phyloP scores from a whole-genome alignment of 139 green algal species.

The Tetradesmus lagerheimii region DNA sequence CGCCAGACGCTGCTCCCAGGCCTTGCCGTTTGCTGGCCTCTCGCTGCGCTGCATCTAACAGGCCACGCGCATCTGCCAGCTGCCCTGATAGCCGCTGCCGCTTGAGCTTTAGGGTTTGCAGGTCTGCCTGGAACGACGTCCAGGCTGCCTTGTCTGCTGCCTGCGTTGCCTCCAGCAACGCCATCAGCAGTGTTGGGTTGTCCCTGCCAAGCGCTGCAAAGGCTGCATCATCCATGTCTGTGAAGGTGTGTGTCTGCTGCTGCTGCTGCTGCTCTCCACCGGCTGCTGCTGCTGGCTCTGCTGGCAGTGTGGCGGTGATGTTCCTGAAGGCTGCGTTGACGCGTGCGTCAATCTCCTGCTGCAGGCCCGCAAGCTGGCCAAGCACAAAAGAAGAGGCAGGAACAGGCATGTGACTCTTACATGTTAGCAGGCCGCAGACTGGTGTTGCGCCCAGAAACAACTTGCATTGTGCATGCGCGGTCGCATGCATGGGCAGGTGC shows the following conservation, averaged over 20 bases:
- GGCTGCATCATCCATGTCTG: slow-evolving; percentile 27
- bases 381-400: neutral
- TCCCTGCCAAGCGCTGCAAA: slow-evolving; percentile 34
- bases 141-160: slow-evolving; percentile 58
- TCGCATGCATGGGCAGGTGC: too few relatives aligned
- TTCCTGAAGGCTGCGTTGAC: neutral
- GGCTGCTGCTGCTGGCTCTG: neutral
- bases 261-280: slow-evolving; percentile 28
- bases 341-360: neutral
- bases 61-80: slow-evolving; percentile 55
- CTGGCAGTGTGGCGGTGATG: slow-evolving; percentile 14
- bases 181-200: slow-evolving; percentile 48
- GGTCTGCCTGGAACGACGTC: slow-evolving; percentile 68
- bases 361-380: neutral
- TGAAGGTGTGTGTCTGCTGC: slow-evolving; percentile 46
- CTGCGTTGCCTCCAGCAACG: slow-evolving; percentile 65
- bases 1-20: neutral
- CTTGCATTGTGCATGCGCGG: too few relatives aligned
- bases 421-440: too few relatives aligned
- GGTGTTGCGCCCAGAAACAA: too few relatives aligned
- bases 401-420: neutral
- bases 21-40: slow-evolving; percentile 32
- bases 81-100: slow-evolving; percentile 66
- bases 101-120: slow-evolving; percentile 74
- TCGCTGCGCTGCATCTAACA: slow-evolving; percentile 52